Percentiles rank a stretch among this genome's conserved stretches.
Conservation (phyloP, 129 eudicot species). For the Dittrichia graveolens region DNA sequence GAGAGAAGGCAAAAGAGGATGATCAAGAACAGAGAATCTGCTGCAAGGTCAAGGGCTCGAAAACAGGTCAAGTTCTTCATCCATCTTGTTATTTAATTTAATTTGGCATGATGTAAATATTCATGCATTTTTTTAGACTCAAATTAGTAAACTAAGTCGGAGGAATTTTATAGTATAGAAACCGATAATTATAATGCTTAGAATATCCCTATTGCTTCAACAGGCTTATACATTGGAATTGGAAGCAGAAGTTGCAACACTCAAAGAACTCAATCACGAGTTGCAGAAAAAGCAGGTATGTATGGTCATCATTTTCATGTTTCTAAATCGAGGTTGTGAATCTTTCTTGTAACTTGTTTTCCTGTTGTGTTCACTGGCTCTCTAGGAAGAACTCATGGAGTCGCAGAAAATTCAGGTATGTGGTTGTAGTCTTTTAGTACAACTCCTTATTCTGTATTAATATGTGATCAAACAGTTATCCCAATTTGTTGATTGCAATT, state of each 20-base stretch:
- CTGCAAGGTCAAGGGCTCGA: conserved; percentile 93
- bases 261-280: conserved; percentile 69
- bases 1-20: conserved; percentile 83
- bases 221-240: conserved; percentile 85
- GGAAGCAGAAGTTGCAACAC: conserved; percentile 82
- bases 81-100: not conserved
- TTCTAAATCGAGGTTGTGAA: not conserved
- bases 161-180: not conserved
- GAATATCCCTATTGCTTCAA: not conserved
- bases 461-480: not conserved
- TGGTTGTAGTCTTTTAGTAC: not conserved
- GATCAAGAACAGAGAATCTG: conserved; percentile 93
- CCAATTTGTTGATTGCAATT: not conserved
- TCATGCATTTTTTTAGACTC: not conserved
- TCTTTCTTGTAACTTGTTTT: conserved; percentile 24
- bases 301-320: not conserved
- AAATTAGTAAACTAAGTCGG: not conserved
- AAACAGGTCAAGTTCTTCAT: conserved; percentile 67
- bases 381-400: conserved; percentile 69
- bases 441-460: not conserved
- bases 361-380: conserved; percentile 8
- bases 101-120: not conserved
- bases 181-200: not conserved
- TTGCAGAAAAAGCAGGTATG: conserved; percentile 71
- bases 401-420: conserved; percentile 68